Evolutionary conservation across 2,329 filamentous ascomycete genomes (phyloP).

Genomic region (Bipolaris cookei): DNA sequence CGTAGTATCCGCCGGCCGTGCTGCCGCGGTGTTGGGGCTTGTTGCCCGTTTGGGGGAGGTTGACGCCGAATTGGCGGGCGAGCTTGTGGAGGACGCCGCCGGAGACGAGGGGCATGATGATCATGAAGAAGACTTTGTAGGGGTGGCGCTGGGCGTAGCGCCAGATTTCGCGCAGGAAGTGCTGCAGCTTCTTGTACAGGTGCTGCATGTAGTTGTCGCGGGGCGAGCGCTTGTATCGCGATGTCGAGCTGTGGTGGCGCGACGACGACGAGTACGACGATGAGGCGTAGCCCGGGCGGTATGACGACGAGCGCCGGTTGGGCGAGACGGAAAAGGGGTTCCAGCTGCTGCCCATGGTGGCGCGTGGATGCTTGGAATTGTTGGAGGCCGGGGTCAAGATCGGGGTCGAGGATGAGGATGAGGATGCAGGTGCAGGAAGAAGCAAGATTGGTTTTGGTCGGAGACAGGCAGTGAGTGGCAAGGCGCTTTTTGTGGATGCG

Average conservation of each 20-base stretch:
- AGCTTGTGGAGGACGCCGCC: conserved; percentile 81
- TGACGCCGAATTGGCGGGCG: conserved; percentile 78
- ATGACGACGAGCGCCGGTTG: conserved; percentile 29
- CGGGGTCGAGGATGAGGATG: neutral
- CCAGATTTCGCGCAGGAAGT: conserved; percentile 80
- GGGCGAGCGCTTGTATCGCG: conserved; percentile 79
- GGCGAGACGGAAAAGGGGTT: conserved; percentile 39
- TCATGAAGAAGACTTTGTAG: conserved; percentile 85
- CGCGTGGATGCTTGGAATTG: neutral
- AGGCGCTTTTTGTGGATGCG: conserved; percentile 3
- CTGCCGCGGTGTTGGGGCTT: conserved; percentile 30
- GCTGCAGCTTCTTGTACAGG: conserved; percentile 75
- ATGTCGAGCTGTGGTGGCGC: conserved; percentile 60
- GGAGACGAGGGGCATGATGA: conserved; percentile 85
- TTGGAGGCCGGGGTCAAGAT: neutral
- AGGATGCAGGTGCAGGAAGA: conserved; percentile 8
- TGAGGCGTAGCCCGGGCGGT: conserved; percentile 40
- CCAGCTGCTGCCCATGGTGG: conserved; percentile 44
- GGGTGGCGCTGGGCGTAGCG: conserved; percentile 83
- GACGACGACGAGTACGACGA: conserved; percentile 37
- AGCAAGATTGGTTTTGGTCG: conserved; percentile 20
- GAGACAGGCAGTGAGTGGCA: conserved; percentile 13
- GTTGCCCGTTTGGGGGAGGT: conserved; percentile 65
- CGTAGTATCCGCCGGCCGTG: conserved; percentile 52
- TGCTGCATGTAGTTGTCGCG: conserved; percentile 78